A percentile compares a stretch with the other conserved stretches of the same genome.
phyloP scores from a whole-genome alignment of 2,329 filamentous ascomycete genomes.

The Fusarium secorum region DNA sequence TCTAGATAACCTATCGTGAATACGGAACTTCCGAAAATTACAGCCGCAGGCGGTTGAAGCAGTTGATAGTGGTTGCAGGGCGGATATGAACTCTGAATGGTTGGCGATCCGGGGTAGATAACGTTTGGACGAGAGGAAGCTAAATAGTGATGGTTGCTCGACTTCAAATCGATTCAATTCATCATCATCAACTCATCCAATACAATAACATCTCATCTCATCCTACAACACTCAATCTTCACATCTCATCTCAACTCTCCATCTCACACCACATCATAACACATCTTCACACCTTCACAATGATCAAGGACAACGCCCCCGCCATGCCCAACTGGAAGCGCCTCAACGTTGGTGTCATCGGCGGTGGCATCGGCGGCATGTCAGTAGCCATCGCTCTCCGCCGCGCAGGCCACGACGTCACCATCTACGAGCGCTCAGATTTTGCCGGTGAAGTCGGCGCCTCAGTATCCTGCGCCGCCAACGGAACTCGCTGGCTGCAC shows the following conservation, averaged over 20 bases:
- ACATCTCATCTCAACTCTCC: not conserved
- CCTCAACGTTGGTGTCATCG: conserved; percentile 55
- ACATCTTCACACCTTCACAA: not conserved
- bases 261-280: not conserved
- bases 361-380: conserved; percentile 59
- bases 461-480: conserved; percentile 73
- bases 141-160: conserved; percentile 30
- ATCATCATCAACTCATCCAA: not conserved
- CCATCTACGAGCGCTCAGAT: conserved; percentile 71
- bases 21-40: conserved; percentile 14
- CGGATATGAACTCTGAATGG: conserved; percentile 12
- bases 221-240: not conserved
- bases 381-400: conserved; percentile 56
- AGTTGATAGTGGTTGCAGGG: not conserved
- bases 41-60: conserved; percentile 13
- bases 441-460: conserved; percentile 74
- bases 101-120: not conserved
- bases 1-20: conserved; percentile 2
- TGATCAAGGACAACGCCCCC: conserved; percentile 27
- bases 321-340: conserved; percentile 51
- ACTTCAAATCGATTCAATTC: not conserved
- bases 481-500: conserved; percentile 73
- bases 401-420: conserved; percentile 58
- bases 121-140: conserved; percentile 4
- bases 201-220: not conserved